A percentile compares a stretch with the other conserved stretches of the same genome.
Conservation (phyloP, 1,139 yeast genomes). For the Tardiomyces depauwii region DNA sequence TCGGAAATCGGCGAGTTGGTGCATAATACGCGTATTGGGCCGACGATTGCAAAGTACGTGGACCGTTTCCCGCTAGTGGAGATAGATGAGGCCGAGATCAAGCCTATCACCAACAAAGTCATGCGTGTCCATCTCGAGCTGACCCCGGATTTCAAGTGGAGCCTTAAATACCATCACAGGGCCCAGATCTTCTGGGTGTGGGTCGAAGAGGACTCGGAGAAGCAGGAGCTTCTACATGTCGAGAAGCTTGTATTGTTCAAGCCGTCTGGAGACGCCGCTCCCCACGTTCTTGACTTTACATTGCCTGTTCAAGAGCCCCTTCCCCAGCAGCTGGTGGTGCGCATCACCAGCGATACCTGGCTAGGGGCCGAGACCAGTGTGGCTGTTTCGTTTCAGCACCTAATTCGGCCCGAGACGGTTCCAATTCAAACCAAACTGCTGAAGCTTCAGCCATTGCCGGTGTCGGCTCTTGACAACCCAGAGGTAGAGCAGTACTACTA, state of each 20-base stretch:
- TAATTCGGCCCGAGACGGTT: conserved; percentile 80
- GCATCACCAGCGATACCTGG: conserved; percentile 80
- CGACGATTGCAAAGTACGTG: conserved; percentile 45
- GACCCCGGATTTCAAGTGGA: conserved; percentile 79
- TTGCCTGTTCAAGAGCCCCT: conserved; percentile 81
- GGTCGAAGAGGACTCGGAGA: conserved; percentile 72
- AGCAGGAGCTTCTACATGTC: conserved; percentile 60
- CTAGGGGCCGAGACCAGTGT: conserved; percentile 72
- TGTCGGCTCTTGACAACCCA: conserved; percentile 62
- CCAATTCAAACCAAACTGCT: conserved; percentile 73
- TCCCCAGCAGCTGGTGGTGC: conserved; percentile 76
- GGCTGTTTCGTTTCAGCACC: conserved; percentile 80
- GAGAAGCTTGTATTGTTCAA: conserved; percentile 62
- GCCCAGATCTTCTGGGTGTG: conserved; percentile 88
- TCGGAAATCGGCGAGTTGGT: conserved; percentile 81
- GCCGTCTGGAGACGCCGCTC: conserved; percentile 15
- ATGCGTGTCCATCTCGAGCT: conserved; percentile 66
- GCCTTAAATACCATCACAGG: conserved; percentile 64
- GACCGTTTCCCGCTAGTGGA: conserved; percentile 65
- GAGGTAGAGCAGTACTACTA: conserved; percentile 59
- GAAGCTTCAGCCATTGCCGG: conserved; percentile 76
- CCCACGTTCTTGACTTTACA: conserved; percentile 81
- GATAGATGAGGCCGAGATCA: conserved; percentile 62
- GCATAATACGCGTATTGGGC: conserved; percentile 70
- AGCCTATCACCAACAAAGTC: conserved; percentile 82